Percentiles rank a stretch among this genome's conserved stretches.
Conservation (phyloP, 257 asterid genomes). For the Nicotiana tomentosiformis region DNA sequence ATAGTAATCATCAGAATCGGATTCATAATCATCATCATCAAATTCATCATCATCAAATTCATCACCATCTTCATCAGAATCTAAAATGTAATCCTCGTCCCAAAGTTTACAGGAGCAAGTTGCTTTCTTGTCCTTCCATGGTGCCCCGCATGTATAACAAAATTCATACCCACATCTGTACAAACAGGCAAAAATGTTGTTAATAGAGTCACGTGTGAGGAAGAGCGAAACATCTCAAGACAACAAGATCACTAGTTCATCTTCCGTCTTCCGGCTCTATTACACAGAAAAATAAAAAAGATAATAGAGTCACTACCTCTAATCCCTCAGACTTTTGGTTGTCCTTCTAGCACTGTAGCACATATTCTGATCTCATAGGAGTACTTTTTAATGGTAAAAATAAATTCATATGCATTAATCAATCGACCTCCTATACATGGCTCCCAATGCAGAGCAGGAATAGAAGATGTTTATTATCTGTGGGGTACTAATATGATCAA, state of each 20-base stretch:
- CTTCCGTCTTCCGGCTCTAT: not conserved
- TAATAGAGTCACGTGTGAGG: not conserved
- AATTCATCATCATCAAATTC: not conserved
- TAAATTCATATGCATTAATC: not conserved
- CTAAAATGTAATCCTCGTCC: constrained; percentile 28
- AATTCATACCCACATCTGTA: constrained; percentile 62
- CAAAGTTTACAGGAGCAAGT: constrained; percentile 29
- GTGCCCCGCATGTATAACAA: constrained; percentile 37
- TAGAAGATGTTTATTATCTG: not conserved
- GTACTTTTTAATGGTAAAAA: not conserved
- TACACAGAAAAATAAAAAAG: not conserved
- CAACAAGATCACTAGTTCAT: not conserved
- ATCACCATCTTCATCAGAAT: not conserved
- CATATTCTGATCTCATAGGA: not conserved
- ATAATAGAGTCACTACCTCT: not conserved
- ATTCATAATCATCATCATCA: not conserved
- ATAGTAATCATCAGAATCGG: not conserved
- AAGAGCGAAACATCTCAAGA: not conserved
- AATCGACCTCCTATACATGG: not conserved
- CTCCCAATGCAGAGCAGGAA: not conserved
- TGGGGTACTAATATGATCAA: not conserved
- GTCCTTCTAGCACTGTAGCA: not conserved
- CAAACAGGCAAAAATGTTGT: not conserved
- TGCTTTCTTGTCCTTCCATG: constrained; percentile 28
- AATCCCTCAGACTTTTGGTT: not conserved